These are phyloP conservation scores for Immersiporthe knoxdaviesiana DNA, from an alignment of 2,329 filamentous ascomycete genomes.

Conservation along the genomic window DNA sequence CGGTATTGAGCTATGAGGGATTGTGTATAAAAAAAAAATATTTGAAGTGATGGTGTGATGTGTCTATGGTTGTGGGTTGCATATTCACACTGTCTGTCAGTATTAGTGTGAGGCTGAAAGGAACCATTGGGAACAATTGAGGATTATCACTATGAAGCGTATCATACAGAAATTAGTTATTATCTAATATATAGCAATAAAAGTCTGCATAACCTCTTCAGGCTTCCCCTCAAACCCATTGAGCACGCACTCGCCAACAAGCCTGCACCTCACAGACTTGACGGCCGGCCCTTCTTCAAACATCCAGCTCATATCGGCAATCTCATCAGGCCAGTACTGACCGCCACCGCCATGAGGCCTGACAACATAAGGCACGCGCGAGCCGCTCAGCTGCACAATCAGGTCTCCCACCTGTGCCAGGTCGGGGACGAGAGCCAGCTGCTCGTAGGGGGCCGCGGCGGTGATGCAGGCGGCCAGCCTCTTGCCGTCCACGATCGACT, in stretches of 20 bases:
- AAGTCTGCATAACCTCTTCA: neutral
- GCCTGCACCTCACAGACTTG: neutral
- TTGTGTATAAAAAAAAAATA: neutral
- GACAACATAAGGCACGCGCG: constrained; percentile 11
- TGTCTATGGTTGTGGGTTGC: neutral
- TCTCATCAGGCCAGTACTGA: neutral
- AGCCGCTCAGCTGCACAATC: constrained; percentile 16
- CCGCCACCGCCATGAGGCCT: neutral
- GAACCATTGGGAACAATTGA: neutral
- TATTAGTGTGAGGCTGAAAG: neutral
- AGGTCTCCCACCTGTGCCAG: neutral
- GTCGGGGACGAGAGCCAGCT: neutral
- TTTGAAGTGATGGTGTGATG: neutral
- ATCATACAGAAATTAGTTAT: neutral
- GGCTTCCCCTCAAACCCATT: neutral
- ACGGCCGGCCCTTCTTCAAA: neutral
- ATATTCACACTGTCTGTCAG: too few relatives aligned
- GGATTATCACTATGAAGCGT: neutral
- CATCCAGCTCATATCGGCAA: neutral
- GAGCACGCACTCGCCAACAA: constrained; percentile 15
- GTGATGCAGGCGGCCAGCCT: neutral
- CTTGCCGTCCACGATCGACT: constrained; percentile 10
- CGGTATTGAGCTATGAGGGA: too few relatives aligned
- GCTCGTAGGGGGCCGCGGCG: rapidly evolving
- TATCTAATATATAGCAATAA: neutral